These are phyloP conservation scores for Pestalotiopsis sp. DNA, from an alignment of 2,329 filamentous ascomycete genomes.

Conservation along the genomic window DNA sequence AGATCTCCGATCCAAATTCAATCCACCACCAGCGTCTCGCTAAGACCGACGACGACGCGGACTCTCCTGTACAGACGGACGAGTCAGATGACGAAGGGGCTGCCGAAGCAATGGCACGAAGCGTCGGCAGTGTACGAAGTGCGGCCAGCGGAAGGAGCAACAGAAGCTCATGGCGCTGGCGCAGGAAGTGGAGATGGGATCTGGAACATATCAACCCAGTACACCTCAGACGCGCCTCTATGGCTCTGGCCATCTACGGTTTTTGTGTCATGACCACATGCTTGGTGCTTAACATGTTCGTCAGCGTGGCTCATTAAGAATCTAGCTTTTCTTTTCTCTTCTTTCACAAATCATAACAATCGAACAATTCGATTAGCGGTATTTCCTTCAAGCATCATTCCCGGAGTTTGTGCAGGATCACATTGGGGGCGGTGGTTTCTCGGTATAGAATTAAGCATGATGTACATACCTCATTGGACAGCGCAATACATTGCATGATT, in stretches of 20 bases:
- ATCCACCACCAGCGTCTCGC: constrained; percentile 81
- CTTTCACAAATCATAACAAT: not conserved
- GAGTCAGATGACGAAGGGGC: constrained; percentile 49
- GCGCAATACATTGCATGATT: not conserved
- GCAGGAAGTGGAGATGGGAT: constrained; percentile 59
- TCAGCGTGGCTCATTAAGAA: constrained; percentile 62
- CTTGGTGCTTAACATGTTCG: constrained; percentile 81
- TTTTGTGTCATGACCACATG: constrained; percentile 87
- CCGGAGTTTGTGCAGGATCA: not conserved
- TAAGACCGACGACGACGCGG: constrained; percentile 89
- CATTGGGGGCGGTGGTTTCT: not conserved
- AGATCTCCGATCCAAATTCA: constrained; percentile 89
- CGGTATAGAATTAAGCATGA: not conserved
- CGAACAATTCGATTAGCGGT: not conserved
- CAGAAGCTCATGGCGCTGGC: constrained; percentile 48
- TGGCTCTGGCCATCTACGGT: constrained; percentile 81
- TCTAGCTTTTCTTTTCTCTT: not conserved
- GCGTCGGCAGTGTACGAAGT: constrained; percentile 42
- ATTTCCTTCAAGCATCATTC: constrained; percentile 1
- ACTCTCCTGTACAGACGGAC: constrained; percentile 50
- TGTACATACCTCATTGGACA: not conserved
- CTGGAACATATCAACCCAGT: constrained; percentile 64
- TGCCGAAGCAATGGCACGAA: constrained; percentile 43
- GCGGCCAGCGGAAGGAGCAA: constrained; percentile 29
- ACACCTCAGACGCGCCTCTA: constrained; percentile 68